These are phyloP conservation scores for Solanum sejunctum DNA, from an alignment of 257 asterid genomes.

Conservation along the genomic window DNA sequence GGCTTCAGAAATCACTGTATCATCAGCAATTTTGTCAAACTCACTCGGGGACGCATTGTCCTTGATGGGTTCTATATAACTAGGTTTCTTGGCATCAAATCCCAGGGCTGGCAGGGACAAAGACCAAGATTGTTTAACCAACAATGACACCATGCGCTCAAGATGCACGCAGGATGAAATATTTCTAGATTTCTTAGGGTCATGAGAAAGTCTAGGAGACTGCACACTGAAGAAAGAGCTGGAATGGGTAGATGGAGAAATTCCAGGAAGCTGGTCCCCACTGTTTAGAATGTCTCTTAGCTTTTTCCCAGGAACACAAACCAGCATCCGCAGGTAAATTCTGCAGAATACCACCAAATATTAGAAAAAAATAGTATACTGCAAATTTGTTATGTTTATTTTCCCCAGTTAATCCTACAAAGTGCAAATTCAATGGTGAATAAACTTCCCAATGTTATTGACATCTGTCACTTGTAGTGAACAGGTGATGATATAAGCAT, in stretches of 20 bases:
- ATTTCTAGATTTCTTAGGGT: constrained; percentile 33
- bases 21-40: constrained; percentile 23
- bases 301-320: constrained; percentile 84
- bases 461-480: background rate
- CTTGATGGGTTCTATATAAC: constrained; percentile 40
- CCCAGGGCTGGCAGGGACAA: constrained; percentile 51
- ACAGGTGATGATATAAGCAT: background rate
- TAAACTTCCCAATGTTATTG: background rate
- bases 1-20: constrained; percentile 19
- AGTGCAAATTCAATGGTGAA: background rate
- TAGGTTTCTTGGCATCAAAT: constrained; percentile 28
- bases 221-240: constrained; percentile 47
- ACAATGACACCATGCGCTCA: constrained; percentile 51
- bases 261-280: constrained; percentile 62
- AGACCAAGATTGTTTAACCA: constrained; percentile 90
- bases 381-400: background rate
- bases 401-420: background rate
- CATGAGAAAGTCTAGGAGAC: constrained; percentile 39
- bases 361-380: background rate
- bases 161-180: constrained; percentile 50
- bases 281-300: constrained; percentile 48
- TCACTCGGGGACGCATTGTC: constrained; percentile 34
- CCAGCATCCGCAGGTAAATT: constrained; percentile 77
- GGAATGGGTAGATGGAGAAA: constrained; percentile 63
- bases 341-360: constrained; percentile 37